Conservation (phyloP, 352 stramenopile species). For the Phytophthora tubulina region DNA sequence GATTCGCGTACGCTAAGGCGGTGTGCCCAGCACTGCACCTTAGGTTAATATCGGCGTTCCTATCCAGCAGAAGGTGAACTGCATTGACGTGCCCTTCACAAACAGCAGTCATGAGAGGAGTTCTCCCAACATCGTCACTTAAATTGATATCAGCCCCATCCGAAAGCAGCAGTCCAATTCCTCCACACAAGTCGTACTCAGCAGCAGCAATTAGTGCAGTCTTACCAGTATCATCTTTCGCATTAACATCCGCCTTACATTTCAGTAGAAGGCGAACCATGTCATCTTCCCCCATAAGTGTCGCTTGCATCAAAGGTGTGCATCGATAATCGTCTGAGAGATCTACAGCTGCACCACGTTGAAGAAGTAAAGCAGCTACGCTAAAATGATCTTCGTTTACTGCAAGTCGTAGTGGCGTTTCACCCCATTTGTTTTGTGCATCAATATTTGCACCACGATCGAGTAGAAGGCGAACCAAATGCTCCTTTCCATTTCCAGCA, state of each 20-base stretch:
- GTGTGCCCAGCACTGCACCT: conserved; percentile 1
- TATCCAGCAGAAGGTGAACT: background rate
- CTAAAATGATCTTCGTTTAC: conserved; percentile 5
- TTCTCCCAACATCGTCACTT: conserved; percentile 6
- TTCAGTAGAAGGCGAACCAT: conserved; percentile 1
- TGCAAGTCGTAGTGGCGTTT: background rate
- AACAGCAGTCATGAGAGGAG: background rate
- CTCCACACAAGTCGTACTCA: background rate
- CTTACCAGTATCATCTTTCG: conserved; percentile 2
- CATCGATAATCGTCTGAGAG: background rate
- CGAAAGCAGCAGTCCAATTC: background rate
- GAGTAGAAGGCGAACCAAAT: background rate
- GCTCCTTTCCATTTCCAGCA: background rate
- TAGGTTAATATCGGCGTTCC: background rate
- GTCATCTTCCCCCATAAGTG: background rate
- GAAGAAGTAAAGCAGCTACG: background rate
- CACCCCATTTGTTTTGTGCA: background rate
- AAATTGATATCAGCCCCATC: conserved; percentile 1
- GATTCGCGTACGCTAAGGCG: background rate
- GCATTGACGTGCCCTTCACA: conserved; percentile 1
- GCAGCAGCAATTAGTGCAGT: conserved; percentile 1
- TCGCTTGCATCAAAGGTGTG: background rate
- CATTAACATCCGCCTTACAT: background rate
- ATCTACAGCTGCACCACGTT: background rate
- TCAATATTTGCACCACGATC: background rate